Conservation (phyloP, 2,329 filamentous ascomycete species). For the Nemania sp. region DNA sequence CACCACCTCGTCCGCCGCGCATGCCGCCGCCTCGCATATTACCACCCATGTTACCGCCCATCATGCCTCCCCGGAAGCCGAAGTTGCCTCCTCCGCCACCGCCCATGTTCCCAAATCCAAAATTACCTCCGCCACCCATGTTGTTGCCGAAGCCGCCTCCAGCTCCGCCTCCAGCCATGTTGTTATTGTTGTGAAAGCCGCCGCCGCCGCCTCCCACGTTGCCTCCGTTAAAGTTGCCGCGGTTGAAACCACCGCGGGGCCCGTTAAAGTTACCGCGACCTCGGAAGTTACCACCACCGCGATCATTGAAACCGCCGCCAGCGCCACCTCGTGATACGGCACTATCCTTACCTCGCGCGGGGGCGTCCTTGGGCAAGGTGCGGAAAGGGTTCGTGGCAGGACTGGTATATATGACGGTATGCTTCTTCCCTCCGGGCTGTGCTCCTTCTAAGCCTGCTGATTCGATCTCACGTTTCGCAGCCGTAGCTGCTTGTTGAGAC, state of each 20-base stretch:
- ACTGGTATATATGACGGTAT: constrained; percentile 73
- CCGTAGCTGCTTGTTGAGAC: constrained; percentile 81
- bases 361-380: constrained; percentile 86
- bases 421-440: constrained; percentile 66
- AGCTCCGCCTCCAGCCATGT: constrained; percentile 33
- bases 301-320: constrained; percentile 53
- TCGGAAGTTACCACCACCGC: constrained; percentile 36
- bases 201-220: constrained; percentile 36
- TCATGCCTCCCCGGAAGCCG: constrained; percentile 40
- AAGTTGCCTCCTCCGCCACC: constrained; percentile 37
- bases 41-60: constrained; percentile 39
- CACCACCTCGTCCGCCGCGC: constrained; percentile 38
- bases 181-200: constrained; percentile 38
- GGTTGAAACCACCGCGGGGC: constrained; percentile 39
- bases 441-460: constrained; percentile 53
- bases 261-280: constrained; percentile 39
- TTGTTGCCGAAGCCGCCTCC: constrained; percentile 38
- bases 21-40: constrained; percentile 39
- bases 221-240: constrained; percentile 36
- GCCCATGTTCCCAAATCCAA: constrained; percentile 38
- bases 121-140: constrained; percentile 35
- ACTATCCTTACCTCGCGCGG: constrained; percentile 68
- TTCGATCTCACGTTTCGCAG: constrained; percentile 81
- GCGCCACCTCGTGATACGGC: constrained; percentile 54
- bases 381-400: constrained; percentile 84